A percentile compares a stretch with the other conserved stretches of the same genome.
These are phyloP conservation scores for Schizophyllum commune DNA, from an alignment of 1,284 basidiomycete genomes.

Conservation along the genomic window DNA sequence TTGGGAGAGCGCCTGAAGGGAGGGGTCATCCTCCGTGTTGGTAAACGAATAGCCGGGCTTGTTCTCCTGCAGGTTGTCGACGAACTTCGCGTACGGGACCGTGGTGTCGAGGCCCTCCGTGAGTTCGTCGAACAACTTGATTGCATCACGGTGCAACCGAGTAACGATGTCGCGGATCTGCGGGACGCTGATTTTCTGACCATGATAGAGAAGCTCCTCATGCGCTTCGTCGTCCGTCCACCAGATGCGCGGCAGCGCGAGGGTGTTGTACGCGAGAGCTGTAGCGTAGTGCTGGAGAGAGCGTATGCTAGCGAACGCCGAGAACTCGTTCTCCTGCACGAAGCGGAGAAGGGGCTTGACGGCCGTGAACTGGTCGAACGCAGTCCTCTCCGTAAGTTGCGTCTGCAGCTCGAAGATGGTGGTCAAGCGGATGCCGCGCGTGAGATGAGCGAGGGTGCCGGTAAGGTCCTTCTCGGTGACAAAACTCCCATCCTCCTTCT, in stretches of 20 bases:
- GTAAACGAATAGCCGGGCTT: constrained; percentile 15
- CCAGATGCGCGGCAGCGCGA: constrained; percentile 15
- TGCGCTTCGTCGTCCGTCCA: constrained; percentile 16
- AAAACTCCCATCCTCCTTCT: constrained; percentile 15
- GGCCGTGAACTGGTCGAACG: neutral
- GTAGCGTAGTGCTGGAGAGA: constrained; percentile 19
- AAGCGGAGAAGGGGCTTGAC: constrained; percentile 2
- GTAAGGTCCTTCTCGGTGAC: constrained; percentile 15
- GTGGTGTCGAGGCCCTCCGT: constrained; percentile 6
- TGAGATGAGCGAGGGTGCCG: constrained; percentile 10
- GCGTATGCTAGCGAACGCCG: constrained; percentile 14
- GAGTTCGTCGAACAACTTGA: constrained; percentile 14
- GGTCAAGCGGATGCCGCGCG: constrained; percentile 16
- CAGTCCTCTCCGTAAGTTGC: neutral
- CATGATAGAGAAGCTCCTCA: constrained; percentile 14
- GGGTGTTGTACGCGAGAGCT: constrained; percentile 11
- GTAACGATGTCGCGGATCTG: constrained; percentile 12
- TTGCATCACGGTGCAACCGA: constrained; percentile 5
- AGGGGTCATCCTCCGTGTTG: constrained; percentile 5
- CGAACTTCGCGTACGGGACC: constrained; percentile 9
- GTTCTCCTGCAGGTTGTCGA: constrained; percentile 13
- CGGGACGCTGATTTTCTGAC: constrained; percentile 8
- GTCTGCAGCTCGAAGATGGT: constrained; percentile 14
- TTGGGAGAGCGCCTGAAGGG: neutral
- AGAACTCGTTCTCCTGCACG: constrained; percentile 15